phyloP scores from a whole-genome alignment of 768 basidiomycete genomes.

The Baorangia bicolor region DNA sequence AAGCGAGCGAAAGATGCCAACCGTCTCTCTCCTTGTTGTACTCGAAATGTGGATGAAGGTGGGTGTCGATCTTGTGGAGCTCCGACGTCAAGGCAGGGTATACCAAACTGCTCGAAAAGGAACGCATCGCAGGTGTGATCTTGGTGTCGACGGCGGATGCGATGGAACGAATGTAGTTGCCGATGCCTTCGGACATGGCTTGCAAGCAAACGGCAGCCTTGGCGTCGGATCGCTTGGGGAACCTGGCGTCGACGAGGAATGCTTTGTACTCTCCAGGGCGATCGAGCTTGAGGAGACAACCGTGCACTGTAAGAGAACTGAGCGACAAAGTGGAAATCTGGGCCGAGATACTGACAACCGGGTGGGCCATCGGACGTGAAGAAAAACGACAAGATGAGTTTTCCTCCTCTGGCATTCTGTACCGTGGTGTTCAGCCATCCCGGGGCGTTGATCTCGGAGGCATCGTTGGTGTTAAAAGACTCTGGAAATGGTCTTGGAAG shows the following conservation, averaged over 20 bases:
- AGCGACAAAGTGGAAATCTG: conserved; percentile 1
- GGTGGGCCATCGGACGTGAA: conserved; percentile 42
- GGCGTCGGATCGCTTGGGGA: conserved; percentile 62
- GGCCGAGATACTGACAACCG: conserved; percentile 41
- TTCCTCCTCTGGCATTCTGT: conserved; percentile 52
- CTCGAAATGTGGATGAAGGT: conserved; percentile 40
- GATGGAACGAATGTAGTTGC: conserved; percentile 51
- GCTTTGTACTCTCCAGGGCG: conserved; percentile 52
- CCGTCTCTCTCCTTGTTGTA: conserved; percentile 51
- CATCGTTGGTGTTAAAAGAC: conserved; percentile 43
- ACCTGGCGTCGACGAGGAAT: conserved; percentile 63
- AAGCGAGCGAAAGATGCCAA: conserved; percentile 24
- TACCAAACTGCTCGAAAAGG: conserved; percentile 44
- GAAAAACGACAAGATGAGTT: conserved; percentile 42
- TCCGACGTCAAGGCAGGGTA: conserved; percentile 47
- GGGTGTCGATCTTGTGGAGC: conserved; percentile 41
- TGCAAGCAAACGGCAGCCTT: conserved; percentile 65
- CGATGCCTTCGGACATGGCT: conserved; percentile 63
- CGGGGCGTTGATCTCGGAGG: conserved; percentile 52
- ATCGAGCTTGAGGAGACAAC: conserved; percentile 60
- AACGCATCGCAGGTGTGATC: conserved; percentile 45
- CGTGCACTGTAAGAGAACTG: conserved; percentile 45
- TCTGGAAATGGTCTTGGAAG: conserved; percentile 67
- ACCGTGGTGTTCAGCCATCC: conserved; percentile 52
- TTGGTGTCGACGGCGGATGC: conserved; percentile 43